A percentile compares a stretch with the other conserved stretches of the same genome.
These are phyloP conservation scores for Geotrichum restrictum DNA, from an alignment of 1,139 yeast species.

Conservation along the genomic window DNA sequence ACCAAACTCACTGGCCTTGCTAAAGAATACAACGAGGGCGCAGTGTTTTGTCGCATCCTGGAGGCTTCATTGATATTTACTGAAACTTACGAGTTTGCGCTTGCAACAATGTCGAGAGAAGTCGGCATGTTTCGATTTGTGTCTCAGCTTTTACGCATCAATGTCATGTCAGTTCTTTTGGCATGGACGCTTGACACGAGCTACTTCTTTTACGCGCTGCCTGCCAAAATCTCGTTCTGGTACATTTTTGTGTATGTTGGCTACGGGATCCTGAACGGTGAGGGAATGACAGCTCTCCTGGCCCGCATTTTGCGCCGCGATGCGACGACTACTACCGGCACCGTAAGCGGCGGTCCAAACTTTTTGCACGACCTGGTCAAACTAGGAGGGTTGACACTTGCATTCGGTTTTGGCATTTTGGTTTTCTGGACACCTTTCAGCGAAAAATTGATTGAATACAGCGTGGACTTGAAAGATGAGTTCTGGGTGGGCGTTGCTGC, in stretches of 20 bases:
- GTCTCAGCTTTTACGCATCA: conserved; percentile 2
- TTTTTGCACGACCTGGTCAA: neutral
- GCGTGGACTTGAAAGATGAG: conserved; percentile 1
- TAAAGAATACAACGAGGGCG: neutral
- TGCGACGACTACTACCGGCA: neutral
- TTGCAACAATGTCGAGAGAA: conserved; percentile 2
- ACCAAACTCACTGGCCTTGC: conserved; percentile 6
- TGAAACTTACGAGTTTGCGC: conserved; percentile 1
- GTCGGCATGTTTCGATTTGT: neutral
- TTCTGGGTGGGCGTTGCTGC: conserved; percentile 9
- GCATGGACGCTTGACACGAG: conserved; percentile 14
- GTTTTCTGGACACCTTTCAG: conserved; percentile 1
- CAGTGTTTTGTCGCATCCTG: neutral
- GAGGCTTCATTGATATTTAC: conserved; percentile 1
- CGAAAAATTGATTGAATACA: neutral
- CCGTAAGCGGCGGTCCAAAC: neutral
- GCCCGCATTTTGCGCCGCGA: neutral
- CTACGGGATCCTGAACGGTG: conserved; percentile 1
- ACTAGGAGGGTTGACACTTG: neutral
- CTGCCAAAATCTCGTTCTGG: conserved; percentile 13
- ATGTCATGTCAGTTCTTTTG: conserved; percentile 1
- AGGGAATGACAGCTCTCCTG: neutral
- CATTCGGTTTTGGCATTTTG: neutral
- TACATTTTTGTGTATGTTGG: conserved; percentile 7
- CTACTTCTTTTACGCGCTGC: conserved; percentile 12